These are phyloP conservation scores for Colletotrichum coccodes DNA, from an alignment of 2,329 filamentous ascomycete genomes.

Conservation along the genomic window DNA sequence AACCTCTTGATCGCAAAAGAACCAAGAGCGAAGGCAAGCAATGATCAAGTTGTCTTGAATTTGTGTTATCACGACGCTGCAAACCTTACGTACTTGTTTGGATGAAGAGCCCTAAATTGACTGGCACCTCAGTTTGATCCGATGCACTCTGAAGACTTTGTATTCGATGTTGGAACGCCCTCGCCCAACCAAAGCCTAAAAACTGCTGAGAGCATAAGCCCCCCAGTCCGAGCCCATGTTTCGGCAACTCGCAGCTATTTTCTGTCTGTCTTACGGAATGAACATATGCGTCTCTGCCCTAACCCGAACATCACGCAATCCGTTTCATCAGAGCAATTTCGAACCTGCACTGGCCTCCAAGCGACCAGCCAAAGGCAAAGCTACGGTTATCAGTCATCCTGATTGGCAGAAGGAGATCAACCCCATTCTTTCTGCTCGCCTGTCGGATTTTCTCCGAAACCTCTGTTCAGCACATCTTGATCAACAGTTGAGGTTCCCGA, in stretches of 20 bases:
- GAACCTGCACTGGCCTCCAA: slow-evolving; percentile 6
- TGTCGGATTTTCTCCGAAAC: not conserved
- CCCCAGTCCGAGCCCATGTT: slow-evolving; percentile 11
- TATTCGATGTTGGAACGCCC: not conserved
- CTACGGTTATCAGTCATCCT: not conserved
- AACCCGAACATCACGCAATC: not conserved
- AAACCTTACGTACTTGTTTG: not conserved
- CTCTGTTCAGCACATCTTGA: not conserved
- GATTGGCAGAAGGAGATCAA: not conserved
- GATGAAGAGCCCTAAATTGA: no score
- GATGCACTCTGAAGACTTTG: not conserved
- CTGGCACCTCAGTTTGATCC: no score
- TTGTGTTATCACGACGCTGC: not conserved
- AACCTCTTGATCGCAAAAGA: not conserved
- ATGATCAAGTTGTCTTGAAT: not conserved
- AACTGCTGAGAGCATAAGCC: slow-evolving; percentile 1
- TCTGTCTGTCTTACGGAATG: not conserved
- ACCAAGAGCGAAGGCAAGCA: not conserved
- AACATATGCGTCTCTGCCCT: not conserved
- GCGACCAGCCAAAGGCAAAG: not conserved
- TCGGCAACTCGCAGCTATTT: not conserved
- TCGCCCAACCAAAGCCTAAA: not conserved
- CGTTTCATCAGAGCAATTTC: slow-evolving; percentile 7
- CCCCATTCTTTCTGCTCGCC: not conserved
- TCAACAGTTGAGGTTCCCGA: not conserved